phyloP scores from a whole-genome alignment of 345 rosid species.

The Eucalyptus cloeziana region DNA sequence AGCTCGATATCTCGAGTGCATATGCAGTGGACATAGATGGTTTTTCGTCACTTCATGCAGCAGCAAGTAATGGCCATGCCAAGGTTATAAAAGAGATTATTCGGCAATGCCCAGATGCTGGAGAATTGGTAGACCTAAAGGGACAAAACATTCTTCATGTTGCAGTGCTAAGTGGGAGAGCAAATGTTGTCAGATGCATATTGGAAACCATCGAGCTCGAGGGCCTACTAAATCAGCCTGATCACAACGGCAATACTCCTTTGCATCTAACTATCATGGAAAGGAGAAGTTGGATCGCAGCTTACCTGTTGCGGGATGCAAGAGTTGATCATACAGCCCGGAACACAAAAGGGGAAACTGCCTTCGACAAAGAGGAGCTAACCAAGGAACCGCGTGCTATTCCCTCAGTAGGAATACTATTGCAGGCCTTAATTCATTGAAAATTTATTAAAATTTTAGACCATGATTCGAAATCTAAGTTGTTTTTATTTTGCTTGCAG shows the following conservation, averaged over 20 bases:
- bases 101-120: background rate
- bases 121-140: background rate
- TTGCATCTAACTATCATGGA: no score
- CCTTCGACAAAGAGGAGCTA: no score
- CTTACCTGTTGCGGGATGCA: no score
- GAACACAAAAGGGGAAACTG: no score
- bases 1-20: background rate
- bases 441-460: no score
- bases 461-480: background rate
- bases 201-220: background rate
- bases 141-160: background rate
- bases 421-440: no score
- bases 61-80: background rate
- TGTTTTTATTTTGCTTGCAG: background rate
- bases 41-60: background rate
- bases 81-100: background rate
- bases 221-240: background rate
- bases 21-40: background rate
- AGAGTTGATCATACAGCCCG: no score
- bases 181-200: background rate
- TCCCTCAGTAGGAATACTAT: no score
- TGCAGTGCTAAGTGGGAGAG: background rate
- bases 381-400: no score
- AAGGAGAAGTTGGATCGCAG: no score
- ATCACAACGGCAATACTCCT: no score